Evolutionary conservation across 1,139 yeast species (phyloP).

Genomic region (Magnusiomyces tetraspermus): DNA sequence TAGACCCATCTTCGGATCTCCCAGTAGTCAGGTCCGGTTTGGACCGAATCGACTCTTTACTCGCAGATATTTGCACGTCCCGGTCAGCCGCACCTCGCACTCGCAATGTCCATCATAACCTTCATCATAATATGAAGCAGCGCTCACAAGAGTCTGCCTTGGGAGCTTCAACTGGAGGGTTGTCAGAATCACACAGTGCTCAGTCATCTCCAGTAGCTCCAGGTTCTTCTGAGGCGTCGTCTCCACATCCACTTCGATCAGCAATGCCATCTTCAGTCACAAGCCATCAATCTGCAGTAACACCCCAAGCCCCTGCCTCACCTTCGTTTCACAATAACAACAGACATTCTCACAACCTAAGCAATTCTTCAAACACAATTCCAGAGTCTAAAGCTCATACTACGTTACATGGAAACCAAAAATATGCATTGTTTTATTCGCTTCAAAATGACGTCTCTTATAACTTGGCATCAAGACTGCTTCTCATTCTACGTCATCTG

Average conservation of each 20-base stretch:
- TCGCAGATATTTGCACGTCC: neutral
- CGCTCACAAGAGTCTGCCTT: neutral
- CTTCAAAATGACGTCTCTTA: neutral
- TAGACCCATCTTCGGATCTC: constrained; percentile 1
- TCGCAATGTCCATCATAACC: too few species aligned
- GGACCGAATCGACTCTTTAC: neutral
- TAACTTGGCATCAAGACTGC: neutral
- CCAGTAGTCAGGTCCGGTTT: neutral
- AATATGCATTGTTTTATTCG: neutral
- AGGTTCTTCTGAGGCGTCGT: neutral
- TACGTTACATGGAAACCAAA: neutral
- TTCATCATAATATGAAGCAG: too few species aligned
- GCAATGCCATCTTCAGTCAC: neutral
- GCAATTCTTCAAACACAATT: neutral
- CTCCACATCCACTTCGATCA: neutral
- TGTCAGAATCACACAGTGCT: neutral
- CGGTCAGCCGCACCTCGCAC: neutral
- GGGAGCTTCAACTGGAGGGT: neutral
- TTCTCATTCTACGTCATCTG: neutral
- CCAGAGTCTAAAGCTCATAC: neutral
- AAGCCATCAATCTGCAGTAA: neutral
- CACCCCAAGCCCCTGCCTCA: neutral
- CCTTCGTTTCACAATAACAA: neutral
- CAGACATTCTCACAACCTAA: too few species aligned
- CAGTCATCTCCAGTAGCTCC: neutral